Evolutionary conservation across 2,329 filamentous ascomycete species (phyloP), one percentile per base, ranked within the genome.

Genomic region (Penicillium sp.): DNA sequence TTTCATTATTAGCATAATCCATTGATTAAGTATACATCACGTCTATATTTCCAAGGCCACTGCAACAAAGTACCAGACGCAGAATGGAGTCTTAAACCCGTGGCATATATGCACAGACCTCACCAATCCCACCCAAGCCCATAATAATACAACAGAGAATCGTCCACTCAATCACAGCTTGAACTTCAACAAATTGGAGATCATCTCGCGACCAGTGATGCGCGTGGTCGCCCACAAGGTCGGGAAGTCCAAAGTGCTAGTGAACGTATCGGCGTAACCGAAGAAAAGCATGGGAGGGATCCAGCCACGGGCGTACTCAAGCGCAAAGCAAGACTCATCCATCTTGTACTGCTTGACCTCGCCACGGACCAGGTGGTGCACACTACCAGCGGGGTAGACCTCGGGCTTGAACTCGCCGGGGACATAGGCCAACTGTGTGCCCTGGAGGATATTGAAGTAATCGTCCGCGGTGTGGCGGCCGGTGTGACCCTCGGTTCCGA

Each of bases 251-350:
- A 95, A 76, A 4, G 89, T 95, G 71, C 85, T 90, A 46, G 78
- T 82, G 51, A 95, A 78, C 39, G 81, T 83, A 71, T 95, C 90
- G 55, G 89, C 87, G 69, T 86, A 92, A 52, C 90, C 90, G 70
- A 95, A 95, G 70, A 87, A 87, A 43, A 95, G 76, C 90, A 95
- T 95, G 50, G 87, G 87, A 39, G 90, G 90, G 71, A 95, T 95
- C 88, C 89, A 95, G 56, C 90, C 89, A 49, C 69, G 65, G 30
- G 69, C 66, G 55, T 71, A 71, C 54, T 71, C 67, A 31, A 70
- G 65, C 28, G 69, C 68, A 45, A 72, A 70, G 61, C 67, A 70
- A 9, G 67, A 64, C 22, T 46, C 53, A 13, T 65, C 64, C 67
- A 71, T 71, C 4, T 81, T 78, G 76, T 89, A 91, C 57, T 89